These are phyloP conservation scores for Breynia disticha DNA, from an alignment of 441 rosid species.

Conservation along the genomic window DNA sequence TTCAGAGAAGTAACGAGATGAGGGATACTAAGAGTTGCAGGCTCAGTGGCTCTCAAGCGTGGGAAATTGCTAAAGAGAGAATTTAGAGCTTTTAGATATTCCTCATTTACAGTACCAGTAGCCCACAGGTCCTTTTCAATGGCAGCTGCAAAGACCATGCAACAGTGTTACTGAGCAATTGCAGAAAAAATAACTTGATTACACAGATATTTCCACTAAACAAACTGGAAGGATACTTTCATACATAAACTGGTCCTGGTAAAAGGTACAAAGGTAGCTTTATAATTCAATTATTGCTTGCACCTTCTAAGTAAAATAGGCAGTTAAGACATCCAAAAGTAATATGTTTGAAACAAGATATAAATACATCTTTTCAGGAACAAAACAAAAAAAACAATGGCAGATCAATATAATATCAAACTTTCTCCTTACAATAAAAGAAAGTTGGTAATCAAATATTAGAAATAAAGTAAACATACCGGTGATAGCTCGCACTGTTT, in stretches of 20 bases:
- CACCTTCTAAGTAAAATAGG: not conserved
- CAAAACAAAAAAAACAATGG: too few species aligned
- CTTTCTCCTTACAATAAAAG: not conserved
- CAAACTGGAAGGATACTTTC: not conserved
- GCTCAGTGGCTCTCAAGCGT: conserved; percentile 95
- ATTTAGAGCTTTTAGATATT: conserved; percentile 90
- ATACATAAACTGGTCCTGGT: not conserved
- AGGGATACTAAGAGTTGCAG: conserved; percentile 96
- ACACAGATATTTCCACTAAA: not conserved
- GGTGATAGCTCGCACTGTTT: conserved; percentile 97
- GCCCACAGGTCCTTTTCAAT: conserved; percentile 99
- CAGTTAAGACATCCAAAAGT: not conserved
- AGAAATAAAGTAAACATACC: conserved; percentile 38
- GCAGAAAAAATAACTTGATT: not conserved
- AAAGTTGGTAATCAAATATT: not conserved
- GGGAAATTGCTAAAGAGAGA: conserved; percentile 95
- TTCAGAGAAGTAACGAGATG: conserved; percentile 94
- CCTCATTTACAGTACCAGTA: conserved; percentile 90
- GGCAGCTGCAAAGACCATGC: conserved; percentile 71
- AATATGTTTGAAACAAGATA: too few species aligned
- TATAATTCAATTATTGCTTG: too few species aligned
- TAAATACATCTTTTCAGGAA: too few species aligned
- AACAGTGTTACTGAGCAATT: conserved; percentile 11
- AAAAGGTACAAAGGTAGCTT: not conserved
- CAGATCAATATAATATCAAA: too few species aligned